phyloP scores from a whole-genome alignment of 1,284 basidiomycete species.

The Mycosarcoma mackinlayi region DNA sequence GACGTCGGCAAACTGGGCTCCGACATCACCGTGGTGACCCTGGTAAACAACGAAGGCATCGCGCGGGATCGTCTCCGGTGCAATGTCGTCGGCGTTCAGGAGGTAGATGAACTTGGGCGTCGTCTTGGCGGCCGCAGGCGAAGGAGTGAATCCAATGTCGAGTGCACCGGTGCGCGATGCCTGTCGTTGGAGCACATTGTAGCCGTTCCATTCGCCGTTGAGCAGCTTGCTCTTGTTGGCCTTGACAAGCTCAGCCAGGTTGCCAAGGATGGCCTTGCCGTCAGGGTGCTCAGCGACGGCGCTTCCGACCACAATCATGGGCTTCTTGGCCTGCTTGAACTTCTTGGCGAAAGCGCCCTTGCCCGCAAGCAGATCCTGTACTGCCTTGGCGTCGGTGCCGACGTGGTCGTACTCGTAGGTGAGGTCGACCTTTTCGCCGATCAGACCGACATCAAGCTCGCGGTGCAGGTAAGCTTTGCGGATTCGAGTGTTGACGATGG shows the following conservation, averaged over 20 bases:
- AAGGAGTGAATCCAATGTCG: conserved; percentile 91
- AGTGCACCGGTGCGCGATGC: conserved; percentile 95
- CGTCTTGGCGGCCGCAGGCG: conserved; percentile 78
- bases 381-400: conserved; percentile 81
- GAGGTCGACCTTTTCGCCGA: conserved; percentile 91
- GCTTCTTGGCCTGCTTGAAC: conserved; percentile 90
- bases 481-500: conserved; percentile 96
- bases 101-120: conserved; percentile 97
- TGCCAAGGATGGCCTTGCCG: conserved; percentile 81
- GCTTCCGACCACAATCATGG: conserved; percentile 92
- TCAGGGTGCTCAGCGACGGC: conserved; percentile 87
- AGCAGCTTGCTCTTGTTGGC: conserved; percentile 75
- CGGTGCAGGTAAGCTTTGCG: conserved; percentile 92
- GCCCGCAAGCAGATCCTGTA: conserved; percentile 79
- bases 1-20: conserved; percentile 95
- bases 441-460: conserved; percentile 84
- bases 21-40: conserved; percentile 97
- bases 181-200: conserved; percentile 87
- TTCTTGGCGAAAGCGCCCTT: conserved; percentile 84
- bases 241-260: conserved; percentile 83
- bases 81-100: conserved; percentile 93
- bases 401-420: conserved; percentile 94
- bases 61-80: conserved; percentile 88
- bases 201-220: conserved; percentile 94
- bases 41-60: conserved; percentile 99